Percentiles rank a stretch among this genome's conserved stretches.
phyloP scores from a whole-genome alignment of 2,329 filamentous ascomycete genomes.

The Penicillium hesseltinei region DNA sequence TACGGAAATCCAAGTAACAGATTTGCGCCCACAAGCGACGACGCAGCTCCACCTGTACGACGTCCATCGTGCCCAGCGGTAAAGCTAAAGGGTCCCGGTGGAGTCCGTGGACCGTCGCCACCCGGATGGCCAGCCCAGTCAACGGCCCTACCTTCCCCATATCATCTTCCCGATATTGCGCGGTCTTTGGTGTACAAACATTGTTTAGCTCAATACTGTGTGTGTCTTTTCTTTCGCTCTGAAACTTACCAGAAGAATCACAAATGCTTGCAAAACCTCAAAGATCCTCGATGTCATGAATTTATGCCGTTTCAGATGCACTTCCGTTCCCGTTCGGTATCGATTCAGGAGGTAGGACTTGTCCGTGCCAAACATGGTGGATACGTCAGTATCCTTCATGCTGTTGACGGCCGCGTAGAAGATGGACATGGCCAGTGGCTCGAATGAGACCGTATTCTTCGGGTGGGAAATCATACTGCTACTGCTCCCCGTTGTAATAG shows the following conservation, averaged over 20 bases:
- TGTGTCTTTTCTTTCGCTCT: accelerated
- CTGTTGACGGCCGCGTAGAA: background rate
- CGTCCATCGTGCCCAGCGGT: background rate
- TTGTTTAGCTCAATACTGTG: background rate
- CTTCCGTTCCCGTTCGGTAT: background rate
- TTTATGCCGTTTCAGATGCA: background rate
- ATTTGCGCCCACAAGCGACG: background rate
- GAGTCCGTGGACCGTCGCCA: background rate
- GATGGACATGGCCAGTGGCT: background rate
- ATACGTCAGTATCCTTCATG: background rate
- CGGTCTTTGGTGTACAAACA: background rate
- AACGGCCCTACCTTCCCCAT: background rate
- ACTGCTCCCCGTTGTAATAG: background rate
- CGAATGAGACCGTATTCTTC: background rate
- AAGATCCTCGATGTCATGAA: background rate
- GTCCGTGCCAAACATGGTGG: background rate
- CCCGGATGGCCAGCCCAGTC: background rate
- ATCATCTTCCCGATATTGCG: background rate
- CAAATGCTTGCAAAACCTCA: background rate
- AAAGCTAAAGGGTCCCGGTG: background rate
- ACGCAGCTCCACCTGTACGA: background rate
- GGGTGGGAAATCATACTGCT: background rate
- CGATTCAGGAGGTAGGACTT: background rate
- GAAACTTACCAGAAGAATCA: background rate
- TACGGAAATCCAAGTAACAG: background rate